Conservation (phyloP, 2,329 filamentous ascomycete genomes). For the Neonectria magnoliae region DNA sequence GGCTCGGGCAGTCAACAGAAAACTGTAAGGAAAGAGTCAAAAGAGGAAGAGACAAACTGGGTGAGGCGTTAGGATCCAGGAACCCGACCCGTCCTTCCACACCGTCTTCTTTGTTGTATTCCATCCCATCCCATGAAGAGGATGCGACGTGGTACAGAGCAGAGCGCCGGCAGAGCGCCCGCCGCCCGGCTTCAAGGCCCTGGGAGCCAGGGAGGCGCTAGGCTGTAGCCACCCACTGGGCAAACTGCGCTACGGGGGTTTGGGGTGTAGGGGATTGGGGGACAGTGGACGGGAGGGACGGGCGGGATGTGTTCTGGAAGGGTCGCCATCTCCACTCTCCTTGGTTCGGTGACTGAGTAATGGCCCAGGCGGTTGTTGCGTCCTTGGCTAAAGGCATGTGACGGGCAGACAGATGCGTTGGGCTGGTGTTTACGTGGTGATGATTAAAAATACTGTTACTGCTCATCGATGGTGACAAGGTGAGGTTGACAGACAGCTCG, state of each 20-base stretch:
- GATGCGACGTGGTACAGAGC: not conserved
- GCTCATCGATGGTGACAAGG: no score
- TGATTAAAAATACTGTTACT: not conserved
- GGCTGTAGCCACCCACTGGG: slow-evolving; percentile 11
- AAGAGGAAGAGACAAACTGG: not conserved
- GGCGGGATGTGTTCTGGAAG: slow-evolving; percentile 1
- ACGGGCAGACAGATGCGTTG: not conserved
- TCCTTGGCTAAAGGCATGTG: not conserved
- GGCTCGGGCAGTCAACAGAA: not conserved
- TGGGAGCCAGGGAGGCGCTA: not conserved
- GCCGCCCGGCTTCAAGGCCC: not conserved
- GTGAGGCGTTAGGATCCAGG: not conserved
- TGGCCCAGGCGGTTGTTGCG: not conserved
- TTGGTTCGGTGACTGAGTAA: not conserved
- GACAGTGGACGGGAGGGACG: not conserved
- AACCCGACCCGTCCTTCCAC: not conserved
- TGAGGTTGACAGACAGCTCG: no score
- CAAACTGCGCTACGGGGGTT: not conserved
- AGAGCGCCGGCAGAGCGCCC: not conserved
- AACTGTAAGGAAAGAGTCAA: not conserved
- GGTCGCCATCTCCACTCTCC: not conserved
- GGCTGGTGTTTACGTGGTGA: not conserved
- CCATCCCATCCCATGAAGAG: not conserved
- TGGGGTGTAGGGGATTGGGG: not conserved
- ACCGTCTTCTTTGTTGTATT: not conserved